These are phyloP conservation scores for Barbatosphaeria neglecta DNA, from an alignment of 495 filamentous ascomycete genomes.

Conservation along the genomic window DNA sequence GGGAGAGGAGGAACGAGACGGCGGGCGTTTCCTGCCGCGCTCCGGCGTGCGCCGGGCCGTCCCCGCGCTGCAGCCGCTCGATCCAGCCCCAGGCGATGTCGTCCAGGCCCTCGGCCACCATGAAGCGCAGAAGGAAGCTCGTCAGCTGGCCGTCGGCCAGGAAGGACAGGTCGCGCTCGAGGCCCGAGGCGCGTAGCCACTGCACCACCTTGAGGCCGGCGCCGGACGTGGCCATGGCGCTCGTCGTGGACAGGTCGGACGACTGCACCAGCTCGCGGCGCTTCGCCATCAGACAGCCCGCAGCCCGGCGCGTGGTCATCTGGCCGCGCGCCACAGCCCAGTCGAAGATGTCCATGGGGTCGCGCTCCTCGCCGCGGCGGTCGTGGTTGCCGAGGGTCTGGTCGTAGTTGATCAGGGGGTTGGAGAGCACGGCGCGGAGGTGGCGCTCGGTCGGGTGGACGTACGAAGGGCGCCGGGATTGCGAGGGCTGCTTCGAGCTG, in stretches of 20 bases:
- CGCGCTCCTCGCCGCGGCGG: neutral
- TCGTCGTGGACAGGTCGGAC: slow-evolving; percentile 8
- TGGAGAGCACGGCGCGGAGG: slow-evolving; percentile 55
- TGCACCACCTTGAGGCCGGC: slow-evolving; percentile 31
- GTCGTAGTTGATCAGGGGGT: slow-evolving; percentile 44
- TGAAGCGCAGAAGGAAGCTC: slow-evolving; percentile 26
- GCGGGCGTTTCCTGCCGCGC: neutral
- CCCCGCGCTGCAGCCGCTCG: slow-evolving; percentile 11
- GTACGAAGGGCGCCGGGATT: slow-evolving; percentile 10
- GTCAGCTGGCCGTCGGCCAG: slow-evolving; percentile 18
- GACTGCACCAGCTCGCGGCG: slow-evolving; percentile 15
- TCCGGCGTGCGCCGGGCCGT: neutral
- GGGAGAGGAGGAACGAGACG: slow-evolving; percentile 9
- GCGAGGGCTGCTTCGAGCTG: too few species aligned
- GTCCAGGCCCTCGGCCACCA: slow-evolving; percentile 38
- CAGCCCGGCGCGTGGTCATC: slow-evolving; percentile 29
- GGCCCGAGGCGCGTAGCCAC: slow-evolving; percentile 41
- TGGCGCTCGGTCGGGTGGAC: slow-evolving; percentile 38
- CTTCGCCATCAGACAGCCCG: slow-evolving; percentile 27
- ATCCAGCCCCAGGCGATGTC: slow-evolving; percentile 33
- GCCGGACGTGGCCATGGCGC: slow-evolving; percentile 23
- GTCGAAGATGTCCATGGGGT: slow-evolving; percentile 24
- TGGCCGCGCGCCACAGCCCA: slow-evolving; percentile 27
- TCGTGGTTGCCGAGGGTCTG: neutral
- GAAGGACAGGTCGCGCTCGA: slow-evolving; percentile 24